Percentiles rank a stretch among this genome's conserved stretches.
Evolutionary conservation across 2,329 filamentous ascomycete species (phyloP).

Genomic region (Colletotrichum sublineola): DNA sequence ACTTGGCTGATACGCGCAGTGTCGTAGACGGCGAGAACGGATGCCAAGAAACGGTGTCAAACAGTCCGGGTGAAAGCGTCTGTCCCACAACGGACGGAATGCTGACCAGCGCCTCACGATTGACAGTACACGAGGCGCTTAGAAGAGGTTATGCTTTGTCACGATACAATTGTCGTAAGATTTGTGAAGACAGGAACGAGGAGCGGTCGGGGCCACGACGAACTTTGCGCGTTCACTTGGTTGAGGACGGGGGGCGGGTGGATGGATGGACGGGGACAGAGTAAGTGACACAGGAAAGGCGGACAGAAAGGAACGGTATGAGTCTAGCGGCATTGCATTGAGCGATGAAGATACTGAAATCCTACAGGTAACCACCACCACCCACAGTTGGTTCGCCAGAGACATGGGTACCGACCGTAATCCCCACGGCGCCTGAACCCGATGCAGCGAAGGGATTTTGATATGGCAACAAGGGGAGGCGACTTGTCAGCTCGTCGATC

Average conservation of each 20-base stretch:
- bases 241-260: background rate
- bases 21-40: slow-evolving; percentile 31
- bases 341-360: background rate
- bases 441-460: slow-evolving; percentile 30
- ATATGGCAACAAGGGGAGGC: slow-evolving; percentile 26
- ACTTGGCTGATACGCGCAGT: slow-evolving; percentile 41
- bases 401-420: background rate
- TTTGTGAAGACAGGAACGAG: background rate
- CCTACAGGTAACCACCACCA: background rate
- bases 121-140: background rate
- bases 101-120: slow-evolving; percentile 1
- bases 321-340: background rate
- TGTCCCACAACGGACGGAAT: slow-evolving; percentile 11
- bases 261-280: background rate
- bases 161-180: slow-evolving; percentile 23
- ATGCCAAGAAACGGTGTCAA: slow-evolving; percentile 36
- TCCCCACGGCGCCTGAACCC: slow-evolving; percentile 28
- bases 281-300: background rate
- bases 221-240: slow-evolving; percentile 26
- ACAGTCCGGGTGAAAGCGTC: slow-evolving; percentile 17
- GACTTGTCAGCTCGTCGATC: slow-evolving; percentile 41
- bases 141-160: slow-evolving; percentile 3
- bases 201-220: slow-evolving; percentile 15
- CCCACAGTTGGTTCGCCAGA: slow-evolving; percentile 24
- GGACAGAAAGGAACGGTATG: background rate